Percentiles rank a stretch among this genome's conserved stretches.
Evolutionary conservation across 108 stramenopile genomes (phyloP).

Genomic region (Stephanodiscus minutulus): DNA sequence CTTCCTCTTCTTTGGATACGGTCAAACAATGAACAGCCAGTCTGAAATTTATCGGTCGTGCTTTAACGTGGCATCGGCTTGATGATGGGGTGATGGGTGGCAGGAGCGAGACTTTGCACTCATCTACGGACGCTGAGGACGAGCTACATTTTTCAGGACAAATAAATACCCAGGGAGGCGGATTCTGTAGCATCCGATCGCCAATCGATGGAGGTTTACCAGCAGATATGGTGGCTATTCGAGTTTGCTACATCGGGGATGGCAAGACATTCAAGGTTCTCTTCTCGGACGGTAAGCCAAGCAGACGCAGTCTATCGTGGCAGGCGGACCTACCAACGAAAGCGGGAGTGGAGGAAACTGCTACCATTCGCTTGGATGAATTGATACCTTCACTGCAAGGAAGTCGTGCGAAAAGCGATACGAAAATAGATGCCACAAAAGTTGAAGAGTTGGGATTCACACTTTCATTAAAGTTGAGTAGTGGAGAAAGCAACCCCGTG

Average conservation of each 20-base stretch:
- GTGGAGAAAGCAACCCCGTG: constrained; percentile 66
- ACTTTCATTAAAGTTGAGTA: constrained; percentile 69
- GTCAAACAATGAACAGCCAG: constrained; percentile 10
- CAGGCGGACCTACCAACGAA: constrained; percentile 65
- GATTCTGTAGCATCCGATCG: constrained; percentile 70
- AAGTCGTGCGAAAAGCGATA: constrained; percentile 40
- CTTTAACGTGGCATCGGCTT: constrained; percentile 59
- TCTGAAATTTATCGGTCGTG: constrained; percentile 42
- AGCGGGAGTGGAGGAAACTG: constrained; percentile 42
- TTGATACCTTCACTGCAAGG: constrained; percentile 55
- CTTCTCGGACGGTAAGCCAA: constrained; percentile 61
- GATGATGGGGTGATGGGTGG: constrained; percentile 88
- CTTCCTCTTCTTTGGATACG: not conserved
- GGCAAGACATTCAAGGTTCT: constrained; percentile 78
- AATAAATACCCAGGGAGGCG: constrained; percentile 76
- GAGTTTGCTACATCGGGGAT: constrained; percentile 54
- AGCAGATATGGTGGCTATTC: constrained; percentile 38
- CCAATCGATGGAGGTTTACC: constrained; percentile 43
- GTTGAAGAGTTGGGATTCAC: constrained; percentile 73
- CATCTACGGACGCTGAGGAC: constrained; percentile 4
- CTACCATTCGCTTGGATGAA: constrained; percentile 38
- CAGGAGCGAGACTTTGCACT: constrained; percentile 51
- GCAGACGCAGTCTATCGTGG: constrained; percentile 59
- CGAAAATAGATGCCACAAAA: constrained; percentile 50
- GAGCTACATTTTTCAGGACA: constrained; percentile 63